Percentiles rank a stretch among this genome's conserved stretches.
phyloP scores from a whole-genome alignment of 2,329 filamentous ascomycete genomes.

The Pseudocercospora fijiensis region DNA sequence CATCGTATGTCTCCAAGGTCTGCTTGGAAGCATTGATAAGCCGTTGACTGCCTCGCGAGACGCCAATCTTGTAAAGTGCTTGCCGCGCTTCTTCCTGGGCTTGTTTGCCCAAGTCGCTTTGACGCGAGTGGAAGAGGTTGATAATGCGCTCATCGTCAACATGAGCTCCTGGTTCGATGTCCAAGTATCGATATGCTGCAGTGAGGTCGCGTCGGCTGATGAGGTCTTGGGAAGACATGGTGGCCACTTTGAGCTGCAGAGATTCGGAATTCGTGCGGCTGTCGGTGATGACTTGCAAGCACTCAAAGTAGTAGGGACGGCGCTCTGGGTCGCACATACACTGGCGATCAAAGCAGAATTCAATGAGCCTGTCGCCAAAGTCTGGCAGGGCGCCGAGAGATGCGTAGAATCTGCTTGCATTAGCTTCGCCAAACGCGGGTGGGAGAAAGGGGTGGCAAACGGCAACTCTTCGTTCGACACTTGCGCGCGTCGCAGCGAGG shows the following conservation, averaged over 20 bases:
- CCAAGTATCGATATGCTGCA: conserved; percentile 60
- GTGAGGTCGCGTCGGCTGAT: conserved; percentile 58
- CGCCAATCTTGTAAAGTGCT: conserved; percentile 60
- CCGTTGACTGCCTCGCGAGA: conserved; percentile 56
- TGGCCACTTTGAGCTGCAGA: conserved; percentile 58
- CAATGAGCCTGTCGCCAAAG: conserved; percentile 61
- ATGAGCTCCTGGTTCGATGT: conserved; percentile 47
- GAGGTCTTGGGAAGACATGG: conserved; percentile 59
- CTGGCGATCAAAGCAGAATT: conserved; percentile 64
- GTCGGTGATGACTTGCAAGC: conserved; percentile 59
- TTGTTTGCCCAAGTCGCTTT: conserved; percentile 54
- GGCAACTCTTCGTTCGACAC: conserved; percentile 28
- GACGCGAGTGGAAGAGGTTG: conserved; percentile 59
- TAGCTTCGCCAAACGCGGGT: background rate
- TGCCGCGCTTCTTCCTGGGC: conserved; percentile 58
- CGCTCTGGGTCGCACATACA: conserved; percentile 55
- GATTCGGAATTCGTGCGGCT: conserved; percentile 54
- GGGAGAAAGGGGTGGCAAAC: conserved; percentile 19
- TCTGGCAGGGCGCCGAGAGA: conserved; percentile 62
- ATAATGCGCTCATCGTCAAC: conserved; percentile 62
- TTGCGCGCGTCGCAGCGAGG: conserved; percentile 21
- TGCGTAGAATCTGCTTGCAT: conserved; percentile 46
- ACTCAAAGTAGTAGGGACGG: conserved; percentile 63
- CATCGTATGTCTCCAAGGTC: conserved; percentile 60
- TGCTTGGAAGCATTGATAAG: conserved; percentile 59